Base-by-base conservation (phyloP, 495 filamentous ascomycete genomes). In the Gamarada debralockiae region DNA sequence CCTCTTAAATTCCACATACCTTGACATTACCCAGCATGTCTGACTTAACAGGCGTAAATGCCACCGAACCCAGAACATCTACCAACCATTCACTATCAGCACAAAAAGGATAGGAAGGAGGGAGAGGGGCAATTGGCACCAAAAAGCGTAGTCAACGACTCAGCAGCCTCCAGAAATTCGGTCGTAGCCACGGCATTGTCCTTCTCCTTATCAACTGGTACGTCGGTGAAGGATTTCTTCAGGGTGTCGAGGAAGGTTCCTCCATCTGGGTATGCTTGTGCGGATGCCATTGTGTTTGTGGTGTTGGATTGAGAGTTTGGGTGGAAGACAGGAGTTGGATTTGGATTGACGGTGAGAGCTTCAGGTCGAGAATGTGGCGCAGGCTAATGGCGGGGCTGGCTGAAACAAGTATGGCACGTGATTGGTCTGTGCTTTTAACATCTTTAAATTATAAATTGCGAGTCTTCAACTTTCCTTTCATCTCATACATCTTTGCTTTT, bases 21-120 rank as follows among this genome's bases (percentile, higher is more conserved):
- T 90, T 89, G 68, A 98, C 81, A 67, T 98, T 98, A 64, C 89
- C 89, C 8, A 81, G 59, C 76, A 98, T 85, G 69, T 98, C 93
- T 55, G 70, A 86, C 77, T 97, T 96, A 53, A 98, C 92, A 22
- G 85, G 83, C 4, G 70, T 78, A 73, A 97, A 96, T 52, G 91
- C 90, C 13, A 82, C 73, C 31, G 84, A 87, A 40, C 89, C 90
- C 24, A 97, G 79, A 29, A 87, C 69, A 65, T 96, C 92, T 95
- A 56, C 5, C n/a, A 24, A n/a, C n/a, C n/a, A n/a, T n/a, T n/a
- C n/a, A n/a, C 9, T 22, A 12, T 53, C 24, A 38, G 27, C 21
- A 55, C 18, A 17, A 17, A 50, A n/a, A n/a, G n/a, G n/a, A n/a
- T n/a, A n/a, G n/a, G n/a, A n/a, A n/a, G 21, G 40, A 7, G 42